Conservation (phyloP, 2,329 filamentous ascomycete genomes). For the Teratosphaeria pseudoeucalypti region DNA sequence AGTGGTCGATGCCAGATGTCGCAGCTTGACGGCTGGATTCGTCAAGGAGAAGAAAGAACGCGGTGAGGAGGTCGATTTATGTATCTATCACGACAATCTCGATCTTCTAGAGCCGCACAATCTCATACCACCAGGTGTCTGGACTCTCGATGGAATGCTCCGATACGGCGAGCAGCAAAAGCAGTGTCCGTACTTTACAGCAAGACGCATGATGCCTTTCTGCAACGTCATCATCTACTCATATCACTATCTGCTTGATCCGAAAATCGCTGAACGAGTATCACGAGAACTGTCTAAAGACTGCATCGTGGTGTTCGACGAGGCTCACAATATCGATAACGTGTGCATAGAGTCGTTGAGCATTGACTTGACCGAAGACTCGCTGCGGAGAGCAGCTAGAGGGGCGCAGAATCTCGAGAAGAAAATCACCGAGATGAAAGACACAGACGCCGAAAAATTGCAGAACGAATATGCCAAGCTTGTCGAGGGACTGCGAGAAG, state of each 20-base stretch:
- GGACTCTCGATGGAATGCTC: slow-evolving; percentile 82
- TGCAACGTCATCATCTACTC: slow-evolving; percentile 99
- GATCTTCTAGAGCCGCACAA: slow-evolving; percentile 92
- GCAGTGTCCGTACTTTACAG: slow-evolving; percentile 96
- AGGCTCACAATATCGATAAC: slow-evolving; percentile 99
- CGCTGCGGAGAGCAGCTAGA: slow-evolving; percentile 76
- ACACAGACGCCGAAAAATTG: slow-evolving; percentile 87
- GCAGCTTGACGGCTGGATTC: slow-evolving; percentile 91
- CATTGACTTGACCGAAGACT: slow-evolving; percentile 94
- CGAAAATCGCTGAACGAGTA: slow-evolving; percentile 92
- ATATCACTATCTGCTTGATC: slow-evolving; percentile 94
- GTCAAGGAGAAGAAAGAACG: slow-evolving; percentile 95
- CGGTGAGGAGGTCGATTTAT: slow-evolving; percentile 87
- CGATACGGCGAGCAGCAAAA: slow-evolving; percentile 90
- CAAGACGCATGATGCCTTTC: slow-evolving; percentile 95
- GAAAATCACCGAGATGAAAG: slow-evolving; percentile 88
- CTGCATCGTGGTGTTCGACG: slow-evolving; percentile 96
- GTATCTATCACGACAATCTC: slow-evolving; percentile 96
- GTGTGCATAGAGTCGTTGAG: slow-evolving; percentile 97
- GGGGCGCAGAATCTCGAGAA: slow-evolving; percentile 84
- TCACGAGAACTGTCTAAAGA: slow-evolving; percentile 95
- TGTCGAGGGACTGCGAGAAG: slow-evolving; percentile 79
- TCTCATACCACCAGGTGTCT: slow-evolving; percentile 86
- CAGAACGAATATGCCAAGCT: slow-evolving; percentile 93
- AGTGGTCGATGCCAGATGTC: slow-evolving; percentile 89